Evolutionary conservation across 805 yeast species (phyloP).

Genomic region (Tetrapisispora nanseiensis): DNA sequence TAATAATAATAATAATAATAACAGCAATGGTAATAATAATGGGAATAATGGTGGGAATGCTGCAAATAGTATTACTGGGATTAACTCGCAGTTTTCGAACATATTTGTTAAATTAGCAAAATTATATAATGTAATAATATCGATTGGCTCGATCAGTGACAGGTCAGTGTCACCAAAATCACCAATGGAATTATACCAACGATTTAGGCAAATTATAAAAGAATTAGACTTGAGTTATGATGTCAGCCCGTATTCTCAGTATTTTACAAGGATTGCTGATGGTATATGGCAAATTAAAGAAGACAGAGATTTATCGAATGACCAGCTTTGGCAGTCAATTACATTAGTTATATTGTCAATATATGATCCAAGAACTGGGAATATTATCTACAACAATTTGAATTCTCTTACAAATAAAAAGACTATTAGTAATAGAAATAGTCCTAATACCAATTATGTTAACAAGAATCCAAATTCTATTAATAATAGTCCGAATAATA

Average conservation of each 20-base stretch:
- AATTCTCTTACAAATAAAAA: neutral
- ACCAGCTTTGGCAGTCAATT: constrained; percentile 23
- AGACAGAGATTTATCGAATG: constrained; percentile 19
- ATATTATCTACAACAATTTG: constrained; percentile 11
- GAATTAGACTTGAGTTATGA: constrained; percentile 26
- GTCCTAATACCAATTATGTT: constrained; percentile 1
- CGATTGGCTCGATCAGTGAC: constrained; percentile 22
- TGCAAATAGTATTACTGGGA: neutral
- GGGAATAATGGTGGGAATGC: neutral
- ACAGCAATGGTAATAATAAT: constrained; percentile 3
- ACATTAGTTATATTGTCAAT: constrained; percentile 19
- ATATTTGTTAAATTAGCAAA: constrained; percentile 22
- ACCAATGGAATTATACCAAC: constrained; percentile 27
- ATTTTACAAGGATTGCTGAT: constrained; percentile 21
- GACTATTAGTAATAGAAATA: constrained; percentile 1
- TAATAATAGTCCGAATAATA: neutral
- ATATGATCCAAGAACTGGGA: constrained; percentile 22
- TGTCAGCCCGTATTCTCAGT: constrained; percentile 24
- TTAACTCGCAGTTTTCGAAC: constrained; percentile 12
- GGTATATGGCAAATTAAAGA: constrained; percentile 24
- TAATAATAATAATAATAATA: constrained; percentile 1
- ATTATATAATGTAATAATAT: constrained; percentile 21
- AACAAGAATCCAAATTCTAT: constrained; percentile 1
- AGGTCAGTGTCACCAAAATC: constrained; percentile 27
- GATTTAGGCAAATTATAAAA: constrained; percentile 28